Evolutionary conservation across 2,329 filamentous ascomycete species (phyloP).

Genomic region (Aspergillus spinulosporus): DNA sequence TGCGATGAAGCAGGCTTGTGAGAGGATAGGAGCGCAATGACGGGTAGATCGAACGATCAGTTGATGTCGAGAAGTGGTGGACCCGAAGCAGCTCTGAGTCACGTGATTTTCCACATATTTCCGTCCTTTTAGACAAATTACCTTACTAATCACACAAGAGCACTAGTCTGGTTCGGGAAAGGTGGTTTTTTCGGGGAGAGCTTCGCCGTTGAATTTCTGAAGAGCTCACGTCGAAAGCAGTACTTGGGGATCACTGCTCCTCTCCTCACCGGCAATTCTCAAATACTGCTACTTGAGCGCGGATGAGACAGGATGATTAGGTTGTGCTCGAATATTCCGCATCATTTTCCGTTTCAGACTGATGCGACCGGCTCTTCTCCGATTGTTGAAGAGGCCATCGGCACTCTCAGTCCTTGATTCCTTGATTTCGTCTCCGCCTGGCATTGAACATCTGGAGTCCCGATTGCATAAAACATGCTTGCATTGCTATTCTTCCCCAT

Average conservation of each 20-base stretch:
- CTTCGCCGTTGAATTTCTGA: slow-evolving; percentile 2
- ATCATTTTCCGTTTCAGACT: slow-evolving; percentile 23
- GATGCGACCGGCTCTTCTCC: slow-evolving; percentile 48
- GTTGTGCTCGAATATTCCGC: slow-evolving; percentile 14
- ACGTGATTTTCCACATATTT: slow-evolving; percentile 30
- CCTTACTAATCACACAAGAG: slow-evolving; percentile 26
- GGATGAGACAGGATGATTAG: slow-evolving; percentile 33
- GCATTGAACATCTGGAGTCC: slow-evolving; percentile 35
- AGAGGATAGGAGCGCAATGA: slow-evolving; percentile 30
- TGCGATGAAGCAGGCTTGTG: slow-evolving; percentile 25
- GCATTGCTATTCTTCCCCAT: slow-evolving; percentile 29
- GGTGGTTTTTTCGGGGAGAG: slow-evolving; percentile 1
- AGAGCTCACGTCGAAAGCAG: neutral
- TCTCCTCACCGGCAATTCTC: neutral
- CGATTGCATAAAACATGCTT: slow-evolving; percentile 27
- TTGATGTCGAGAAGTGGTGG: slow-evolving; percentile 33
- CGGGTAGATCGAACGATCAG: slow-evolving; percentile 26
- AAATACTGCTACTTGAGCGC: slow-evolving; percentile 4
- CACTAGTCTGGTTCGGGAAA: slow-evolving; percentile 16
- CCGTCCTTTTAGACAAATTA: slow-evolving; percentile 28
- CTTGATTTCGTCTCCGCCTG: slow-evolving; percentile 32
- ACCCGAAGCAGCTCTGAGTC: slow-evolving; percentile 25
- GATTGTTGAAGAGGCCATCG: slow-evolving; percentile 45
- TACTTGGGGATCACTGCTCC: neutral
- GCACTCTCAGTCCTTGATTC: slow-evolving; percentile 40